phyloP scores from a whole-genome alignment of 768 basidiomycete species.

The Agaricus subrufescens region DNA sequence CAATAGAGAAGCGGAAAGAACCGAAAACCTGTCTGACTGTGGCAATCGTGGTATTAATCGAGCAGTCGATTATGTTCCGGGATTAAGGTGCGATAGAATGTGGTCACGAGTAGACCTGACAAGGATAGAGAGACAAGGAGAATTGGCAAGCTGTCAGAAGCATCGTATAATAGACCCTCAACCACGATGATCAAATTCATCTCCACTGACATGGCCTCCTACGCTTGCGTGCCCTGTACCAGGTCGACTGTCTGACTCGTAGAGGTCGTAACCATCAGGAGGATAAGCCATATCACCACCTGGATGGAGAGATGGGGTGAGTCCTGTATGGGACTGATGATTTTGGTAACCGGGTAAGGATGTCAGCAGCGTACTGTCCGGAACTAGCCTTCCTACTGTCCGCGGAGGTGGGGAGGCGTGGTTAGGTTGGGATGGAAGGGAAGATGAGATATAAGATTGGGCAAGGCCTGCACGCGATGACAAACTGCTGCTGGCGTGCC shows the following conservation, averaged over 20 bases:
- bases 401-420: constrained; percentile 24
- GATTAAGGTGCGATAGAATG: neutral
- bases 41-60: neutral
- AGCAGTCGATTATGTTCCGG: constrained; percentile 1
- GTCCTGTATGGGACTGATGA: constrained; percentile 21
- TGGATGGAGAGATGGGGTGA: constrained; percentile 25
- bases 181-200: constrained; percentile 22
- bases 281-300: constrained; percentile 23
- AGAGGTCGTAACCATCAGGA: constrained; percentile 29
- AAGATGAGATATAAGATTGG: constrained; percentile 13
- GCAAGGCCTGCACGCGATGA: constrained; percentile 2
- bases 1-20: constrained; percentile 1
- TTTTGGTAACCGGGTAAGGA: constrained; percentile 60
- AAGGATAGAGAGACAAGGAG: neutral
- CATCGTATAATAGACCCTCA: constrained; percentile 1
- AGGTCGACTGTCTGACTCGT: constrained; percentile 36
- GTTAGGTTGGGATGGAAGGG: constrained; percentile 17
- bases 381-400: constrained; percentile 42
- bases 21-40: neutral
- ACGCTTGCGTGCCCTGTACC: constrained; percentile 36
- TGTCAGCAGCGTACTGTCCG: constrained; percentile 66
- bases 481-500: constrained; percentile 8
- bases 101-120: constrained; percentile 1
- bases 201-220: constrained; percentile 24
- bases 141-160: neutral